Conservation (phyloP, 441 rosid species). For the Viola pubescens region DNA sequence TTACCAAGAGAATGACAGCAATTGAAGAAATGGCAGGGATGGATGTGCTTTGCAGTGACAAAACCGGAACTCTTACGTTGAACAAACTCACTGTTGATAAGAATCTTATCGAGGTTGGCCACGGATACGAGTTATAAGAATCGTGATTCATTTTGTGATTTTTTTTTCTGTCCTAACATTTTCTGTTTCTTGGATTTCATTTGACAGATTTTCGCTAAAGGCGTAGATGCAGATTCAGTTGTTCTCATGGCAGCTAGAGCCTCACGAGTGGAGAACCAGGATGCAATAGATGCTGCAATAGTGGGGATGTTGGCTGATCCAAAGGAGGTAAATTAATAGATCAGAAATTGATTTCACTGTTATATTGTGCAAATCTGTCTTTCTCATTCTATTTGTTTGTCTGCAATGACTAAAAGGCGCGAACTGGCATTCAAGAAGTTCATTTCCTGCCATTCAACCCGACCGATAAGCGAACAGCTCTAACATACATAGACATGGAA, state of each 20-base stretch:
- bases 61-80: slow-evolving; percentile 23
- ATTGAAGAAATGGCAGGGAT: slow-evolving; percentile 68
- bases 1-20: slow-evolving; percentile 75
- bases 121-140: neutral
- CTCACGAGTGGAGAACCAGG: slow-evolving; percentile 80
- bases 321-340: slow-evolving; percentile 39
- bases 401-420: slow-evolving; percentile 32
- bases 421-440: slow-evolving; percentile 64
- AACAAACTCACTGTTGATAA: slow-evolving; percentile 35
- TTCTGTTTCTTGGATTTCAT: neutral
- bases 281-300: slow-evolving; percentile 77
- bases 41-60: slow-evolving; percentile 3
- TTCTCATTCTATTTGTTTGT: too few species aligned
- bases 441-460: slow-evolving; percentile 89
- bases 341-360: neutral
- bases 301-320: slow-evolving; percentile 72
- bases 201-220: slow-evolving; percentile 34
- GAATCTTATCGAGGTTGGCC: slow-evolving; percentile 42
- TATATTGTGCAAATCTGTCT: neutral
- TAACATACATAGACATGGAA: slow-evolving; percentile 53
- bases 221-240: slow-evolving; percentile 37
- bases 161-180: neutral
- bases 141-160: neutral
- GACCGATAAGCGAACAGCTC: slow-evolving; percentile 74
- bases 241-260: slow-evolving; percentile 69